Evolutionary conservation across 495 filamentous ascomycete genomes (phyloP), one percentile per base, ranked within the genome.

Genomic region (Glonium stellatum): DNA sequence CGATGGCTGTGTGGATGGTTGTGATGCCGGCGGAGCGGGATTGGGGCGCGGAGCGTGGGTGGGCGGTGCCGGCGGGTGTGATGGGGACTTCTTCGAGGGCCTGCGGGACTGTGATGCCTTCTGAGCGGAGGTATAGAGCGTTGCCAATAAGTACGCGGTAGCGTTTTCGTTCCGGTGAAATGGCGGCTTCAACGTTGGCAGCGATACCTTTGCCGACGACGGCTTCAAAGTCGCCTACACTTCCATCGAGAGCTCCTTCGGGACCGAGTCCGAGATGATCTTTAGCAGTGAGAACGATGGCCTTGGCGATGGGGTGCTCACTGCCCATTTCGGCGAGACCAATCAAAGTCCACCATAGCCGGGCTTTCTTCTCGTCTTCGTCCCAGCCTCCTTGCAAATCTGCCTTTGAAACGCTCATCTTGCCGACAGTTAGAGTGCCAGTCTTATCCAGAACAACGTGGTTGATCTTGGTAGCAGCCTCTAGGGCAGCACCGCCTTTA

Each of bases 361-460:
- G 81, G 55, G 79, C 82, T 49, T 83, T 82, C 80, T 81, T 84
- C 31, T 86, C 81, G 50, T 81, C 84, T 39, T 78, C 76, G 31
- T 80, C 75, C 91, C 91, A 97, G 0, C 79, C 76, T 22, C 82
- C 73, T 37, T 82, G 81, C 53, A 90, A 77, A 39, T 82, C 82
- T 19, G 78, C 74, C 58, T 86, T 82, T 22, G 88, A 84, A 25
- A 97, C 92, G 60, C 80, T 90, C 93, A 99, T 97, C 71, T 88
- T 90, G 0, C 93, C 93, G 57, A 90, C 84, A 0, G 93, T 99
- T 64, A 99, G 77, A 1, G 93, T 99, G 27, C 93, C 93, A 4
- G 93, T 99, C 79, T 99, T 99, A 75, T 99, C 93, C n/a, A 97
- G 84, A n/a, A 99, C 91, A 44, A 97, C 82, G 58, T 95, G 87